Evolutionary conservation across 78 protist species (phyloP), one percentile per base, ranked within the genome.

Genomic region (Cavenderia fasciculata): DNA sequence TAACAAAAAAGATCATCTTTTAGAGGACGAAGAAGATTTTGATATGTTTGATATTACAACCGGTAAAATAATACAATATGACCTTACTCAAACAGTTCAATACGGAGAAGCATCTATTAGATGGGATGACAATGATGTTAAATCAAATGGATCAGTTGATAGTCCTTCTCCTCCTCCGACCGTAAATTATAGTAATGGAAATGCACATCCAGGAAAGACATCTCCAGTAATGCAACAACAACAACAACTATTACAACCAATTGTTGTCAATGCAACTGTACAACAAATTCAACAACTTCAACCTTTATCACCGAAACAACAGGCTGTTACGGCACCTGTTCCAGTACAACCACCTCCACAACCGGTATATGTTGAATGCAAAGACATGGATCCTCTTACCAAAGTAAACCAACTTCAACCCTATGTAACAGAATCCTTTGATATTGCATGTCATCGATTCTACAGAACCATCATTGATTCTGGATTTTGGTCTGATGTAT

Each of bases 401-500:
- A 63, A 66, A 36, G 49, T 66, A 3, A 52, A 49, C 11, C 65
- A 66, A 31, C 25, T 79, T 14, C 74, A 79, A 52, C 74, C 57
- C 7, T 79, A 79, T 54, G 68, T 79, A 0, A 79, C 33, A 29
- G 88, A 79, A 54, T 52, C 47, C 16, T 79, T 79, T 54, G 73
- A 46, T 14, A 66, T 66, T 27, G 29, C 56, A 0, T 66, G 88
- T 66, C 6, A 27, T 38, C 63, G 46, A 66, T 79, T 79, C 69
- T 79, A 79, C 54, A 11, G 76, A 1, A 21, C 54, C 4, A 79
- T 79, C 41, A 79, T 79, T 41, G 88, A 79, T 27, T 66, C 76
- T 36, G 57, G 51, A 12, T 79, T 79, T 51, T 79, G 88, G 88
- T 51, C 54, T 12, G n/a, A 46, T 3, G 88, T 79, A 10, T 40